Evolutionary conservation across 805 yeast genomes (phyloP), one percentile per base, ranked within the genome.

Genomic region (Scheffersomyces amazonensis): DNA sequence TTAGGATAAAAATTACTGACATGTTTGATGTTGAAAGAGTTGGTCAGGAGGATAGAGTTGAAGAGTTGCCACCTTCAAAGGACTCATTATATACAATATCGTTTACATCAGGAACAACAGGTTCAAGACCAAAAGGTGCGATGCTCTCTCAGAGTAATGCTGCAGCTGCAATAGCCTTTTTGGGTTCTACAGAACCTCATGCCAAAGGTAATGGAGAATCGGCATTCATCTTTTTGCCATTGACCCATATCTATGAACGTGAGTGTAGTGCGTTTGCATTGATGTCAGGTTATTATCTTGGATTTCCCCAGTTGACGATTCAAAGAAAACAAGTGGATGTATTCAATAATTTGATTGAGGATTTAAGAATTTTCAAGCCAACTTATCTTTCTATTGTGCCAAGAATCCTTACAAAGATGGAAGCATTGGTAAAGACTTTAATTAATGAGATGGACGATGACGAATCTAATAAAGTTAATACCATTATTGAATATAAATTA

Each of bases 51-150:
- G 43, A 55, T 36, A 61, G 61, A 5, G 31, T 50, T 16, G 39
- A 40, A 1, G 51, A 49, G 35, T 48, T 58, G 13, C 53, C 58
- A 17, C 71, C 72, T 8, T 48, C 47, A 32, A 53, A 61, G 16
- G 64, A 66, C 10, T 46, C 70, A 10, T 43, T 60, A 17, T 66
- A 58, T 46, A 68, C 75, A 16, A 66, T 70, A 21, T 64, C 70
- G 16, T 70, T 71, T 41, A 64, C 75, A 32, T 83, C 86, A 5
- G 73, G 77, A 30, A 81, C 87, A 16, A 80, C 86, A n/a, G 90
- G 93, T 39, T 75, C 81, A 31, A 50, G 60, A 38, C 87, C 91
- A 44, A 86, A 85, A 65, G 91, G 91, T 50, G 91, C 82, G 18
- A 77, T 80, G 21, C 64, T 83, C 44, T 41, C 54, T 13, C 62